Conservation (phyloP, 805 yeast genomes). For the Candida tibetensis region DNA sequence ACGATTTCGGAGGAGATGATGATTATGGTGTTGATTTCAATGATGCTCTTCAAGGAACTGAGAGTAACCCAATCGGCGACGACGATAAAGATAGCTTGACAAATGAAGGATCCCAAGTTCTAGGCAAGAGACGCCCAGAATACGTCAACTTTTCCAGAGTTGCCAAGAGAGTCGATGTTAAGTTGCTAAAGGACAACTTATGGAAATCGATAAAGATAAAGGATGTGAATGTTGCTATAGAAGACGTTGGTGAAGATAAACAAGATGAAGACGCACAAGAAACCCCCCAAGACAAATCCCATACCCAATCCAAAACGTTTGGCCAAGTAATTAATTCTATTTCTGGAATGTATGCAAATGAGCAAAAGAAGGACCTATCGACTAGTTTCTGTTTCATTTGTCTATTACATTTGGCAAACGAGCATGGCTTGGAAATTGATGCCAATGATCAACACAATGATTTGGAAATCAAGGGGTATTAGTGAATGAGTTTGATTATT, state of each 20-base stretch:
- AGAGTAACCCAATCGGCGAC: slow-evolving; percentile 6
- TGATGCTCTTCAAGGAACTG: slow-evolving; percentile 36
- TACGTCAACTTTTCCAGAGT: slow-evolving; percentile 60
- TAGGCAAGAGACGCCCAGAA: slow-evolving; percentile 32
- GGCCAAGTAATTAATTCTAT: slow-evolving; percentile 48
- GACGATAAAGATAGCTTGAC: slow-evolving; percentile 12
- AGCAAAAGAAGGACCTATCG: slow-evolving; percentile 63
- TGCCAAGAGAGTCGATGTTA: slow-evolving; percentile 79
- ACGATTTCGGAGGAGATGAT: slow-evolving; percentile 33
- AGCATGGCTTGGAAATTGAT: slow-evolving; percentile 63
- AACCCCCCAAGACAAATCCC: slow-evolving; percentile 21
- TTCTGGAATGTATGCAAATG: slow-evolving; percentile 50
- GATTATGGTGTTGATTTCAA: slow-evolving; percentile 42
- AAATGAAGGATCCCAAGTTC: slow-evolving; percentile 18
- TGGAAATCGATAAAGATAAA: slow-evolving; percentile 54
- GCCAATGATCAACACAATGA: slow-evolving; percentile 45
- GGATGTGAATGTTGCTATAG: neutral
- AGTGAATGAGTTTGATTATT: no score
- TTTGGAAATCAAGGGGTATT: slow-evolving; percentile 24
- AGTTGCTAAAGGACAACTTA: slow-evolving; percentile 65
- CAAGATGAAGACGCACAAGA: slow-evolving; percentile 9
- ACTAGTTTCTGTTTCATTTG: slow-evolving; percentile 87
- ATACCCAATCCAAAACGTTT: slow-evolving; percentile 37
- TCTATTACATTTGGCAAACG: slow-evolving; percentile 81
- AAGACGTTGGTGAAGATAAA: neutral